Conservation (phyloP, 768 basidiomycete species). For the Pleurotus sapidus region DNA sequence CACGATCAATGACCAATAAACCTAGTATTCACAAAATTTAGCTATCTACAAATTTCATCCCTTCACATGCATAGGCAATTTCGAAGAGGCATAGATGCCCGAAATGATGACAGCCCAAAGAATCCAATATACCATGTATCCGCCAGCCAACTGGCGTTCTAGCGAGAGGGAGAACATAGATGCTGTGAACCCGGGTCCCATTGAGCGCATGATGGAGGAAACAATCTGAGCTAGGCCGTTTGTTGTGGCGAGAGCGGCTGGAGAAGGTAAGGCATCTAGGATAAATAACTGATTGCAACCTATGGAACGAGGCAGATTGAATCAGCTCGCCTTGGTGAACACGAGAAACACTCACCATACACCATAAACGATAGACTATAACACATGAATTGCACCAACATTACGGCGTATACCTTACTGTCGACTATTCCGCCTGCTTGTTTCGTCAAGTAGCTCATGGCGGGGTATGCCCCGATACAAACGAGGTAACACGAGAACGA, state of each 20-base stretch:
- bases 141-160: conserved; percentile 32
- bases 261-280: background rate
- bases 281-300: conserved; percentile 4
- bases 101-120: conserved; percentile 8
- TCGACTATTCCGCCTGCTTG: background rate
- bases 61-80: background rate
- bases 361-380: conserved; percentile 3
- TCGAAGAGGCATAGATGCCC: conserved; percentile 9
- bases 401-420: background rate
- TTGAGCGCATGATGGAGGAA: conserved; percentile 28
- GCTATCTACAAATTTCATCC: background rate
- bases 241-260: background rate
- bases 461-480: background rate
- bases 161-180: conserved; percentile 40
- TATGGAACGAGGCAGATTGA: background rate
- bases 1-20: no score
- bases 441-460: background rate
- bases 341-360: background rate
- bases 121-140: conserved; percentile 31
- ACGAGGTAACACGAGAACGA: background rate
- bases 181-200: conserved; percentile 36
- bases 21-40: no score
- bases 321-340: background rate
- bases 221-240: conserved; percentile 21
- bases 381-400: background rate